phyloP scores from a whole-genome alignment of 2,329 filamentous ascomycete genomes.

The Talaromyces sp. region DNA sequence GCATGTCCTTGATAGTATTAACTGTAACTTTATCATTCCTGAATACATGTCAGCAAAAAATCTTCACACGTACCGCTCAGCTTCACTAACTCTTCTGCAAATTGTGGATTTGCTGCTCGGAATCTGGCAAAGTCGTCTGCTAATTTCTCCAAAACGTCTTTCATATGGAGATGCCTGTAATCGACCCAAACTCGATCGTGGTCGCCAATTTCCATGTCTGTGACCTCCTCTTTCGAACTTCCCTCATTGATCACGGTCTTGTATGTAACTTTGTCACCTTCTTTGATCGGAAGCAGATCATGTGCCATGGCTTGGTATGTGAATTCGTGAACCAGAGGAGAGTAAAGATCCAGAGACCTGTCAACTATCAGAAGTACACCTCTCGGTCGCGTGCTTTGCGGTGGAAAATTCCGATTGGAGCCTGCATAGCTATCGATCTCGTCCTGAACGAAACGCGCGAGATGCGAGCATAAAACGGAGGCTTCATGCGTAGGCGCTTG shows the following conservation, averaged over 20 bases:
- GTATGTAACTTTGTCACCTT: slow-evolving; percentile 84
- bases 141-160: slow-evolving; percentile 90
- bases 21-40: slow-evolving; percentile 69
- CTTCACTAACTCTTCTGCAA: slow-evolving; percentile 62
- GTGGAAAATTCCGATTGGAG: slow-evolving; percentile 79
- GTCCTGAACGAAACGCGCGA: slow-evolving; percentile 87
- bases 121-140: slow-evolving; percentile 92
- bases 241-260: slow-evolving; percentile 76
- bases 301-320: slow-evolving; percentile 99
- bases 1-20: slow-evolving; percentile 94
- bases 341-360: slow-evolving; percentile 85
- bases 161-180: slow-evolving; percentile 95
- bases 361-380: slow-evolving; percentile 84
- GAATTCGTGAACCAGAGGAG: slow-evolving; percentile 89
- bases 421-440: slow-evolving; percentile 87
- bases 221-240: slow-evolving; percentile 66
- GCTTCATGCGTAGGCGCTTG: slow-evolving; percentile 76
- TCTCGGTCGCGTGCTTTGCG: slow-evolving; percentile 67
- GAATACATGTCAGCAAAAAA: slow-evolving; percentile 21
- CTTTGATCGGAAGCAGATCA: slow-evolving; percentile 82
- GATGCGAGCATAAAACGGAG: slow-evolving; percentile 76
- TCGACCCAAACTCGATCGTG: slow-evolving; percentile 94
- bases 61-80: background rate
- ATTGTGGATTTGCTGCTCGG: slow-evolving; percentile 85
- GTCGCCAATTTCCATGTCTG: slow-evolving; percentile 87